phyloP scores from a whole-genome alignment of 179 eudicot genomes.

The Sideroxylon spinosum region DNA sequence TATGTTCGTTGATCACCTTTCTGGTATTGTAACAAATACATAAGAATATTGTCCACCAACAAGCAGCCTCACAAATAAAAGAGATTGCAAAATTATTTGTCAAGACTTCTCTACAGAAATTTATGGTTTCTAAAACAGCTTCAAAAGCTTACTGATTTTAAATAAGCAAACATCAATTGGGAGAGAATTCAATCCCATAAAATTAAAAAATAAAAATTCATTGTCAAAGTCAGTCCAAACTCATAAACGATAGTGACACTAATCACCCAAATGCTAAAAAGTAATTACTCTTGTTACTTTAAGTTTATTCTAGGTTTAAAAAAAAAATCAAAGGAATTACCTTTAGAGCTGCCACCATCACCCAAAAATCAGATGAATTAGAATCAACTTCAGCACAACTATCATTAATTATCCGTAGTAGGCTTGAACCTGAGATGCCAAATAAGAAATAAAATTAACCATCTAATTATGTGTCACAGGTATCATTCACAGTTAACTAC shows the following conservation, averaged over 20 bases:
- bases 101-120: slow-evolving; percentile 10
- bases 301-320: background rate
- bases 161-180: background rate
- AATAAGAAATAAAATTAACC: slow-evolving; percentile 1
- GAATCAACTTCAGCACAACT: slow-evolving; percentile 67
- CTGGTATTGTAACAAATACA: background rate
- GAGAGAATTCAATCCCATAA: background rate
- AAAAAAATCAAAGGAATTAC: slow-evolving; percentile 25
- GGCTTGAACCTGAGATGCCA: slow-evolving; percentile 49
- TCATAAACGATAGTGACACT: background rate
- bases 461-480: background rate
- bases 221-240: background rate
- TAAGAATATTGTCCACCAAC: background rate
- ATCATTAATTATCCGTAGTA: slow-evolving; percentile 63
- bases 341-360: slow-evolving; percentile 94
- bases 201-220: background rate
- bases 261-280: background rate
- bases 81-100: background rate
- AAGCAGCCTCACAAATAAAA: background rate
- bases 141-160: background rate
- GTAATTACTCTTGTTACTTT: background rate
- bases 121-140: background rate
- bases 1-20: too few species aligned
- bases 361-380: slow-evolving; percentile 85
- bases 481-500: background rate